A percentile compares a stretch with the other conserved stretches of the same genome.
These are phyloP conservation scores for Ceratocystiopsis minuta DNA, from an alignment of 2,329 filamentous ascomycete species.

Conservation along the genomic window DNA sequence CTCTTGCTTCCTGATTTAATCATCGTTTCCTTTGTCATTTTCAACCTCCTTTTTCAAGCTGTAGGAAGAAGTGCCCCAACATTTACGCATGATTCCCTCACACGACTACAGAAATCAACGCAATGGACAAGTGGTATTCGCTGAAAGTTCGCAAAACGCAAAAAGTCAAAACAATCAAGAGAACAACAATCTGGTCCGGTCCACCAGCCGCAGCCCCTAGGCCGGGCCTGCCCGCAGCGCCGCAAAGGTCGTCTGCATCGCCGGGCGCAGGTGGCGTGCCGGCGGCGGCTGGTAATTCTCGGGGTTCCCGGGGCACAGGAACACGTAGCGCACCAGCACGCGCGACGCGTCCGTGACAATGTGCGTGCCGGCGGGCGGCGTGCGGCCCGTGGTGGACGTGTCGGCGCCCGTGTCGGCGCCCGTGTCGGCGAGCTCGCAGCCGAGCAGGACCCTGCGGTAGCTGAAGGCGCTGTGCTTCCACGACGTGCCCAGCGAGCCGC, in stretches of 20 bases:
- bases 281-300: slow-evolving; percentile 7
- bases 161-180: background rate
- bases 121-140: no score
- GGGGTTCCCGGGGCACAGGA: slow-evolving; percentile 9
- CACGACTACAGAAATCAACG: no score
- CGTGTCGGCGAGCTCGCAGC: slow-evolving; percentile 10
- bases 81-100: no score
- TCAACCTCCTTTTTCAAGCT: no score
- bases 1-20: background rate
- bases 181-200: background rate
- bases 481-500: slow-evolving; percentile 1
- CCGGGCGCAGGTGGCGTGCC: slow-evolving; percentile 9
- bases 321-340: slow-evolving; percentile 12
- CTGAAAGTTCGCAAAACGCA: no score
- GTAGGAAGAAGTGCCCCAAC: no score
- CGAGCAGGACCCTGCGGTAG: slow-evolving; percentile 8
- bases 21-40: no score
- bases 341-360: slow-evolving; percentile 7
- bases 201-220: background rate
- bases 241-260: slow-evolving; percentile 8
- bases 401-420: background rate
- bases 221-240: slow-evolving; percentile 5
- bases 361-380: slow-evolving; percentile 4
- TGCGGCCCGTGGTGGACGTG: background rate
- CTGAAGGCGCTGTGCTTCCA: slow-evolving; percentile 8